A percentile compares a stretch with the other conserved stretches of the same genome.
phyloP scores from a whole-genome alignment of 257 asterid genomes.

The Solanum pinnatisectum region DNA sequence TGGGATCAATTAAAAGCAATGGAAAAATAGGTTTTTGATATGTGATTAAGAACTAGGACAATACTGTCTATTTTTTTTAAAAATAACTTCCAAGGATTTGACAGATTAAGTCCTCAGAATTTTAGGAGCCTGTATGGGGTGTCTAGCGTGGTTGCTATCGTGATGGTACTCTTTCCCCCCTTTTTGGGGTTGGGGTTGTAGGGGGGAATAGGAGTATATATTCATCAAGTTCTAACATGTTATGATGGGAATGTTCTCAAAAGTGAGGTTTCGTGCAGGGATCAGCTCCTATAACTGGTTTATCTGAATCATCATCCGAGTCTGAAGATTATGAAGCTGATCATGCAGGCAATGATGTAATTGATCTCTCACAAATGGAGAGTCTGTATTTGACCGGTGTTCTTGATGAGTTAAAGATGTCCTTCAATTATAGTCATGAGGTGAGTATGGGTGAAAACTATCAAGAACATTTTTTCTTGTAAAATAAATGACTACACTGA shows the following conservation, averaged over 20 bases:
- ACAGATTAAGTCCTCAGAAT: not conserved
- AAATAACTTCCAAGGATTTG: not conserved
- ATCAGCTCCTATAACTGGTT: slow-evolving; percentile 60
- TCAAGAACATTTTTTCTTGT: not conserved
- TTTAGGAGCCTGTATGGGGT: not conserved
- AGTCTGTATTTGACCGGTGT: slow-evolving; percentile 63
- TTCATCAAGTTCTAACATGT: not conserved
- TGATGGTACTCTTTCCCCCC: not conserved
- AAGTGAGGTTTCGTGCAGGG: slow-evolving; percentile 34
- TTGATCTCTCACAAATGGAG: slow-evolving; percentile 47
- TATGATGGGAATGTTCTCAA: not conserved
- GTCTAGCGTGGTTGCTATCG: not conserved
- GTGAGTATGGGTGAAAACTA: slow-evolving; percentile 24
- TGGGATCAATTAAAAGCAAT: not conserved
- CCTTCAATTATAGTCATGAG: slow-evolving; percentile 67
- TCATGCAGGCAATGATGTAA: slow-evolving; percentile 22
- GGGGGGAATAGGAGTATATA: not conserved
- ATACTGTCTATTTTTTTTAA: not conserved
- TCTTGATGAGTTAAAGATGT: slow-evolving; percentile 81
- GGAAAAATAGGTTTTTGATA: not conserved
- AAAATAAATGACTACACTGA: not conserved
- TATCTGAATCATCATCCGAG: slow-evolving; percentile 64
- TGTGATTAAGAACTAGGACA: not conserved
- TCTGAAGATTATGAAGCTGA: slow-evolving; percentile 59
- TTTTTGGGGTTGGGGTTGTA: not conserved